A percentile compares a stretch with the other conserved stretches of the same genome.
Conservation (phyloP, 139 green algal genomes). For the Deuterostichococcus epilithicus region DNA sequence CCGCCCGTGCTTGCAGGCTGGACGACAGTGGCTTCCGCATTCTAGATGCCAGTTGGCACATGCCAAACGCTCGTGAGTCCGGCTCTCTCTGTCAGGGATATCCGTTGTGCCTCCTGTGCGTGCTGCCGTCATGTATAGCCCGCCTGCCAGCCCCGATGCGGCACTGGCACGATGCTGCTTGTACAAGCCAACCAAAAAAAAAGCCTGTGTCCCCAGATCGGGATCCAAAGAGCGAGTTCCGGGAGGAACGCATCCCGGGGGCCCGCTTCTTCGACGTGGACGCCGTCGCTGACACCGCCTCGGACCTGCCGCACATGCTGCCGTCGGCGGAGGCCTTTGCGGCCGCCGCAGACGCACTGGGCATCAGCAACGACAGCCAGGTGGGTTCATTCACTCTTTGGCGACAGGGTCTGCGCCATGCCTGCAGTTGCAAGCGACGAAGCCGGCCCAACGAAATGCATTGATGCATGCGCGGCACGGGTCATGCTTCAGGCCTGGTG, state of each 20-base stretch:
- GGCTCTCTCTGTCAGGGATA: too few species aligned
- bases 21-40: conserved; percentile 44
- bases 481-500: too few species aligned
- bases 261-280: conserved; percentile 74
- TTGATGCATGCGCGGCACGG: too few species aligned
- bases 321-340: conserved; percentile 65
- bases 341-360: conserved; percentile 75
- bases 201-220: conserved; percentile 20
- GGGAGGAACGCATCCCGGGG: conserved; percentile 59
- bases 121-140: not conserved
- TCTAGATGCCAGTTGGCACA: conserved; percentile 75
- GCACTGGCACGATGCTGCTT: not conserved
- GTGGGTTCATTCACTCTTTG: too few species aligned
- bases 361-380: conserved; percentile 49
- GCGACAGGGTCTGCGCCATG: too few species aligned
- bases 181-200: not conserved
- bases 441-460: too few species aligned
- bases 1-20: conserved; percentile 21
- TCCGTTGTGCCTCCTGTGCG: not conserved
- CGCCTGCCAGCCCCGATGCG: not conserved
- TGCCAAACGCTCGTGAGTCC: conserved; percentile 42
- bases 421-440: too few species aligned
- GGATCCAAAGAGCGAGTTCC: conserved; percentile 56
- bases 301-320: conserved; percentile 79
- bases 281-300: conserved; percentile 31